Conservation (phyloP, 2,329 filamentous ascomycete species). For the Leptographium lundbergii region DNA sequence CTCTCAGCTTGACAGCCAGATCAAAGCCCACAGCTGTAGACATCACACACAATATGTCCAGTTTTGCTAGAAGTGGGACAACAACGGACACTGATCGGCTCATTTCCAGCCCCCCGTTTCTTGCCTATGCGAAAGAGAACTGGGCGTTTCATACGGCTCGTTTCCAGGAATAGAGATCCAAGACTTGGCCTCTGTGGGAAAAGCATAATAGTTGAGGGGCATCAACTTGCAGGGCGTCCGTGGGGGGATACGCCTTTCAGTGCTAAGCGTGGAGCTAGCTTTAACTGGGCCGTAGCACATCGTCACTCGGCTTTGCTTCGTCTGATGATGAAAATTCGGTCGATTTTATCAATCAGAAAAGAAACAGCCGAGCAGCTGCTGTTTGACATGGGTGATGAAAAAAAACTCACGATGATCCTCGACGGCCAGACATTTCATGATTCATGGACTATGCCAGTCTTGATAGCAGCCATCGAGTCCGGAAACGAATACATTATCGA, state of each 20-base stretch:
- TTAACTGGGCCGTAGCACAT: neutral
- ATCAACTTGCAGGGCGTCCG: neutral
- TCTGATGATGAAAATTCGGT: neutral
- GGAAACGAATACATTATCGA: neutral
- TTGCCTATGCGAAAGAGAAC: neutral
- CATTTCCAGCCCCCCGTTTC: neutral
- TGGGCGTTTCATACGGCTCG: neutral
- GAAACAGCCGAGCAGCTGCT: neutral
- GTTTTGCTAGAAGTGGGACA: neutral
- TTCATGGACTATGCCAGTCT: neutral
- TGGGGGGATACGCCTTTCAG: neutral
- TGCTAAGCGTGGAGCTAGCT: neutral
- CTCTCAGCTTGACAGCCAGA: neutral
- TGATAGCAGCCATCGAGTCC: neutral
- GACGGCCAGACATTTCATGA: neutral
- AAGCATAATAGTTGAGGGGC: neutral
- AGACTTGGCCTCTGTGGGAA: neutral
- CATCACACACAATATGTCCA: neutral
- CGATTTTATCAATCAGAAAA: neutral
- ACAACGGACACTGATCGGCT: neutral
- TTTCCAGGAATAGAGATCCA: neutral
- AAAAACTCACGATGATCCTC: neutral
- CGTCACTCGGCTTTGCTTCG: neutral
- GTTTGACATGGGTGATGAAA: neutral
- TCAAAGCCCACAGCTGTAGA: neutral